These are phyloP conservation scores for Phytophthora gonapodyides DNA, from an alignment of 352 stramenopile genomes.

Conservation along the genomic window DNA sequence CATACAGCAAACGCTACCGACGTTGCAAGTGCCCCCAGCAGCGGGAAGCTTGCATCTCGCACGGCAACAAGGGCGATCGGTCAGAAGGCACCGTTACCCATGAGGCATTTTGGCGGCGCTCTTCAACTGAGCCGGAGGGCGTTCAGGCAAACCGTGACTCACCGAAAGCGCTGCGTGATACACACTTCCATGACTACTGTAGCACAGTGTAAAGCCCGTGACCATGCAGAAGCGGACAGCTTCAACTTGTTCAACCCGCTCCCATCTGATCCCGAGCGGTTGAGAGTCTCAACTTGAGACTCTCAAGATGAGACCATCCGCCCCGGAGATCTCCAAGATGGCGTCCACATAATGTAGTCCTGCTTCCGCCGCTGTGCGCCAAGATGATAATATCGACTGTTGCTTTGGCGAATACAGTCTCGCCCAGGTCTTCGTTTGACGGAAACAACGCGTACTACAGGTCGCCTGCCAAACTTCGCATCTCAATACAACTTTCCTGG, in stretches of 20 bases:
- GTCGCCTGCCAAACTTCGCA: neutral
- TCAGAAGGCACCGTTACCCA: too few species aligned
- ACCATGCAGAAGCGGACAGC: slow-evolving; percentile 4
- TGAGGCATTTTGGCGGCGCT: neutral
- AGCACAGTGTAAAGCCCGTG: slow-evolving; percentile 26
- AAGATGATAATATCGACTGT: too few species aligned
- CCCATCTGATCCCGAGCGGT: slow-evolving; percentile 5
- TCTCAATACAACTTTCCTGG: neutral
- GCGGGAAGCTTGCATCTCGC: neutral
- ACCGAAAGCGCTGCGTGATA: slow-evolving; percentile 5
- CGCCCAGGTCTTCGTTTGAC: too few species aligned
- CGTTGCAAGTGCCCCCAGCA: neutral
- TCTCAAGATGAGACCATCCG: slow-evolving; percentile 12
- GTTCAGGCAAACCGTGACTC: slow-evolving; percentile 5
- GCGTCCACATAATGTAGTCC: neutral
- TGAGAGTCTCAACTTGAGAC: too few species aligned
- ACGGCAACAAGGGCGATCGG: neutral
- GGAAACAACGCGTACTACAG: neutral
- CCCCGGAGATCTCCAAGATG: neutral
- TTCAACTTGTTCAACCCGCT: slow-evolving; percentile 19
- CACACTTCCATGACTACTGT: slow-evolving; percentile 19
- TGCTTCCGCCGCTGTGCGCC: slow-evolving; percentile 1
- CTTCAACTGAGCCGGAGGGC: slow-evolving; percentile 17
- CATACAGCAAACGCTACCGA: slow-evolving; percentile 17
- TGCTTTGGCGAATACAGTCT: too few species aligned